Conservation (phyloP, 2,329 filamentous ascomycete species). For the Dothideomycetidae sp. region DNA sequence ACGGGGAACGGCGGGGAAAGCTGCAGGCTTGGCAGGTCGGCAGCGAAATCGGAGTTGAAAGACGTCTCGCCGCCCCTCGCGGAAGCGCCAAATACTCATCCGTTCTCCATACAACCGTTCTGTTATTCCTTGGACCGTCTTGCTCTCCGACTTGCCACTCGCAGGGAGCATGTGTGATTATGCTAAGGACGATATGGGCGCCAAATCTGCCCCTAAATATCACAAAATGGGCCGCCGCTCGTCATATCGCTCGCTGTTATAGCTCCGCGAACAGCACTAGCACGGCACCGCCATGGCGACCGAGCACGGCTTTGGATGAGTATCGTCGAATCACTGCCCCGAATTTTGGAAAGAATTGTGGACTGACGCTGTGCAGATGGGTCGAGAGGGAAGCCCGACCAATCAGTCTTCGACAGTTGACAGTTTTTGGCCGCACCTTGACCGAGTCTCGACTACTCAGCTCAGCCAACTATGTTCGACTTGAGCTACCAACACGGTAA, state of each 20-base stretch:
- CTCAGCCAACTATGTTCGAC: constrained; percentile 94
- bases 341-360: neutral
- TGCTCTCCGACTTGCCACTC: constrained; percentile 1
- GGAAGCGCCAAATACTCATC: no score
- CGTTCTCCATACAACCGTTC: no score
- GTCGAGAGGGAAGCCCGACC: constrained; percentile 81
- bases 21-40: no score
- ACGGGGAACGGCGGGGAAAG: no score
- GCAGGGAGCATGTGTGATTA: constrained; percentile 2
- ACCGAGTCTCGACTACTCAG: constrained; percentile 80
- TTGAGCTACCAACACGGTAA: constrained; percentile 75
- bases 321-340: constrained; percentile 24
- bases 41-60: no score
- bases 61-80: no score
- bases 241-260: neutral
- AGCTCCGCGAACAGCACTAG: constrained; percentile 4
- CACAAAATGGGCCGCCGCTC: neutral
- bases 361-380: constrained; percentile 47
- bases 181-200: constrained; percentile 1
- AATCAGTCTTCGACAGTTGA: constrained; percentile 92
- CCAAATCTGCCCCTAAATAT: neutral
- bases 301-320: constrained; percentile 46
- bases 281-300: constrained; percentile 41
- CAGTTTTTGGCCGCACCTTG: constrained; percentile 88
- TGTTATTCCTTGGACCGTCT: no score